Evolutionary conservation across 345 rosid species (phyloP).

Genomic region (Crucihimalaya himalaica): DNA sequence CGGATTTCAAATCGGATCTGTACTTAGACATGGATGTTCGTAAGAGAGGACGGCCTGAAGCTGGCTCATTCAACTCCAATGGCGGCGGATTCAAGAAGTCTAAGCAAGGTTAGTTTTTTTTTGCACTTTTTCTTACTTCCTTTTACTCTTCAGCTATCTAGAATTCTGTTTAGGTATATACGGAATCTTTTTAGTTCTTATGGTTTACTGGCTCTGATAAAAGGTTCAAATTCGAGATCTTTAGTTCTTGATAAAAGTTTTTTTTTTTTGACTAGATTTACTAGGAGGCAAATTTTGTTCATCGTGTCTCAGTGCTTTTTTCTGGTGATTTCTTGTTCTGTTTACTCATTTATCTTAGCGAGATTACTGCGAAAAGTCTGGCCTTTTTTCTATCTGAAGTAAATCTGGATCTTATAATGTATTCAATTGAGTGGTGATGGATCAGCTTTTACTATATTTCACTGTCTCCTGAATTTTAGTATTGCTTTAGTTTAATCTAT

Average conservation of each 20-base stretch:
- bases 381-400: neutral
- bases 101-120: constrained; percentile 54
- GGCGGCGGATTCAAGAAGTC: constrained; percentile 69
- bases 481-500: neutral
- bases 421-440: constrained; percentile 17
- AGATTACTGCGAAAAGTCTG: neutral
- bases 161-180: neutral
- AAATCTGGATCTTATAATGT: constrained; percentile 4
- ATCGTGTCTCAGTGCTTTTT: constrained; percentile 6
- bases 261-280: neutral
- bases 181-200: neutral
- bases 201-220: neutral
- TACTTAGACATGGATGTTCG: constrained; percentile 56
- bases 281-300: constrained; percentile 1
- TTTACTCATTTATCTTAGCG: constrained; percentile 8
- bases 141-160: neutral
- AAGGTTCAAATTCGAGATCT: constrained; percentile 26
- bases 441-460: neutral
- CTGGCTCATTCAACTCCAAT: constrained; percentile 55
- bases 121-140: constrained; percentile 21
- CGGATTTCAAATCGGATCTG: constrained; percentile 32
- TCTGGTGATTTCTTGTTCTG: neutral
- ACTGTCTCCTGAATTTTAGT: too few species aligned
- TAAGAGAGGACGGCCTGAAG: constrained; percentile 70
- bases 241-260: neutral